Evolutionary conservation across 768 basidiomycete species (phyloP).

Genomic region (Mycena sanguinolenta): DNA sequence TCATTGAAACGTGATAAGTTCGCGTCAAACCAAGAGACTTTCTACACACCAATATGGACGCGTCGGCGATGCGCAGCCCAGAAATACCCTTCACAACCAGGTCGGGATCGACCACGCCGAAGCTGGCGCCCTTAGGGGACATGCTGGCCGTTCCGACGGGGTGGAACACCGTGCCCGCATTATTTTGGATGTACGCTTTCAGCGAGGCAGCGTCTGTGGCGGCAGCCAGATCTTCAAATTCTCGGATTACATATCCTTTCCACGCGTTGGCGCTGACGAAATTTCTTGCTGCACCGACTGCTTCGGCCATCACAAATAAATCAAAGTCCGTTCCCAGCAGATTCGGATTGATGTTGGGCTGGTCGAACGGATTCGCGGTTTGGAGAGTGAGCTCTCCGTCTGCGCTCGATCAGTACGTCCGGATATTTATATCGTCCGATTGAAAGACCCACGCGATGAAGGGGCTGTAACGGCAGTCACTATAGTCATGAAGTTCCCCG

Average conservation of each 20-base stretch:
- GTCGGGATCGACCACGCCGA: slow-evolving; percentile 47
- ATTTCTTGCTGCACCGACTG: slow-evolving; percentile 31
- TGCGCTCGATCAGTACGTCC: slow-evolving; percentile 8
- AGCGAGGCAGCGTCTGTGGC: slow-evolving; percentile 34
- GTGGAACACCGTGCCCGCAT: slow-evolving; percentile 33
- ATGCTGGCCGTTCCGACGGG: slow-evolving; percentile 40
- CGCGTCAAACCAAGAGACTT: neutral
- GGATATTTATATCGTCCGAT: neutral
- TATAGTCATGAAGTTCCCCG: slow-evolving; percentile 32
- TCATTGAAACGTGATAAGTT: neutral
- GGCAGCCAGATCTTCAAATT: slow-evolving; percentile 33
- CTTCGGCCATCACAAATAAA: slow-evolving; percentile 38
- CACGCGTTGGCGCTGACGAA: slow-evolving; percentile 41
- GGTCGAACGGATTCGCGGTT: slow-evolving; percentile 55
- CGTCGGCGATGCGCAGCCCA: slow-evolving; percentile 50
- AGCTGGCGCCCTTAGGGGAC: slow-evolving; percentile 32
- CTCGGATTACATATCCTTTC: slow-evolving; percentile 39
- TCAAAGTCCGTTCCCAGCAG: slow-evolving; percentile 48
- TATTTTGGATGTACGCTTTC: slow-evolving; percentile 5
- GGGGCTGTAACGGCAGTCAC: slow-evolving; percentile 34
- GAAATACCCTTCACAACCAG: slow-evolving; percentile 44
- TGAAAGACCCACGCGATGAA: slow-evolving; percentile 29
- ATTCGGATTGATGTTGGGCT: slow-evolving; percentile 60
- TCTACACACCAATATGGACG: slow-evolving; percentile 42
- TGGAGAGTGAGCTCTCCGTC: slow-evolving; percentile 48